A percentile compares a stretch with the other conserved stretches of the same genome.
Conservation (phyloP, 805 yeast genomes). For the Cyberlindnera euphorbiiphila region DNA sequence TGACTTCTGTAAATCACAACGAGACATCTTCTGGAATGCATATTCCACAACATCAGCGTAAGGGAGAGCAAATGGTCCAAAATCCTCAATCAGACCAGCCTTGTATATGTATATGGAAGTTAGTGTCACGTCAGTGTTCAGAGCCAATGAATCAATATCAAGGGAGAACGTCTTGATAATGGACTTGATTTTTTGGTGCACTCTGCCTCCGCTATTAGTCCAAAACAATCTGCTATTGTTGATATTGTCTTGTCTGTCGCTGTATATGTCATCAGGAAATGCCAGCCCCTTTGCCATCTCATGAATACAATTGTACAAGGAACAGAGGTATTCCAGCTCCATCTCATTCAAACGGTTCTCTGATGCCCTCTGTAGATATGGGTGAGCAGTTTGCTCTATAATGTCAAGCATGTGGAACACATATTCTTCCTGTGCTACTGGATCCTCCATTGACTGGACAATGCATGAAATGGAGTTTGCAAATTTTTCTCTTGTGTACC, state of each 20-base stretch:
- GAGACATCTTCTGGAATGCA: constrained; percentile 20
- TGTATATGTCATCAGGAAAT: constrained; percentile 49
- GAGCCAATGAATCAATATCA: constrained; percentile 34
- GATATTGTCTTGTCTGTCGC: constrained; percentile 25
- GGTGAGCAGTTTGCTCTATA: constrained; percentile 25
- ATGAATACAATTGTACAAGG: constrained; percentile 59
- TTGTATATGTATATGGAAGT: constrained; percentile 59
- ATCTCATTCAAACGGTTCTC: constrained; percentile 11
- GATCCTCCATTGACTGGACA: constrained; percentile 49
- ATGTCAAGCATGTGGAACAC: constrained; percentile 32
- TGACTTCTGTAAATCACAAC: constrained; percentile 25
- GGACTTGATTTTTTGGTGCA: constrained; percentile 23
- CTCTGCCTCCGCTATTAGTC: constrained; percentile 9
- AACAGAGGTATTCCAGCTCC: constrained; percentile 44
- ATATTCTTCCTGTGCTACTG: constrained; percentile 39
- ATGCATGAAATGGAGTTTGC: constrained; percentile 61
- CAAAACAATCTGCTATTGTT: constrained; percentile 27
- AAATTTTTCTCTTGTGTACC: constrained; percentile 54
- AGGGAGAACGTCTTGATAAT: constrained; percentile 38
- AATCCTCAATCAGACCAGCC: constrained; percentile 58
- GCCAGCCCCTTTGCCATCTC: constrained; percentile 70
- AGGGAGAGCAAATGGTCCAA: constrained; percentile 64
- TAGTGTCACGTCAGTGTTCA: constrained; percentile 53
- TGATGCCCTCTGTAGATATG: constrained; percentile 15
- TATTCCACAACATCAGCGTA: constrained; percentile 38